A percentile compares a stretch with the other conserved stretches of the same genome.
These are phyloP conservation scores for Colletotrichum spaethianum DNA, from an alignment of 2,329 filamentous ascomycete genomes.

Conservation along the genomic window DNA sequence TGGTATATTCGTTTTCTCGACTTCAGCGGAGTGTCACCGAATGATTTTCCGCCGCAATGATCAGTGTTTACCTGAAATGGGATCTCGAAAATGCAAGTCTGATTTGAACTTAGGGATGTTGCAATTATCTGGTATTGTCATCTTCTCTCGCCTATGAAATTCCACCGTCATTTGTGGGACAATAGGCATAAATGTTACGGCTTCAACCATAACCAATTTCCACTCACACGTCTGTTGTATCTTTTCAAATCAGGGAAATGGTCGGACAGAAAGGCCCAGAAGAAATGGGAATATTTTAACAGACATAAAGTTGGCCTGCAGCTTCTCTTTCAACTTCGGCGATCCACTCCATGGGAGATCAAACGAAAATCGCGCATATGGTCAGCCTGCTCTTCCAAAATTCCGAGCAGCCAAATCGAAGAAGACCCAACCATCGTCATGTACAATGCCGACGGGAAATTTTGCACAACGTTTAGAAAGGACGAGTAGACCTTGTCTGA, in stretches of 20 bases:
- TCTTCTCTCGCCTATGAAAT: slow-evolving; percentile 37
- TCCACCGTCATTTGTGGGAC: slow-evolving; percentile 41
- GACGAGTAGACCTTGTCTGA: slow-evolving; percentile 22
- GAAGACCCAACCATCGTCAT: background rate
- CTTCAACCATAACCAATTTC: slow-evolving; percentile 42
- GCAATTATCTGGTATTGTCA: slow-evolving; percentile 44
- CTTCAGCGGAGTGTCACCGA: slow-evolving; percentile 21
- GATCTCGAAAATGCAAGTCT: background rate
- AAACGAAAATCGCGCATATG: background rate
- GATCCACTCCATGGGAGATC: slow-evolving; percentile 25
- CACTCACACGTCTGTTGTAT: slow-evolving; percentile 15
- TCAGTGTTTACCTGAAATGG: background rate
- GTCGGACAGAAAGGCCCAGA: slow-evolving; percentile 26
- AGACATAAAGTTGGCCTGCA: slow-evolving; percentile 3
- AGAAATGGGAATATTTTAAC: slow-evolving; percentile 37
- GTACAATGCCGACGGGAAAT: background rate
- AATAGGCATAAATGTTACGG: slow-evolving; percentile 33
- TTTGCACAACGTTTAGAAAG: background rate
- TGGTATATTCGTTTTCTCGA: slow-evolving; percentile 41
- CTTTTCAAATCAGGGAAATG: slow-evolving; percentile 32
- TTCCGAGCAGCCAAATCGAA: background rate
- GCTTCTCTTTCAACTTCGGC: slow-evolving; percentile 40
- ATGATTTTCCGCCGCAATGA: slow-evolving; percentile 42
- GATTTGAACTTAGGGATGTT: slow-evolving; percentile 38
- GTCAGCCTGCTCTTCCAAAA: background rate